A percentile compares a stretch with the other conserved stretches of the same genome.
Conservation (phyloP, 305 asterid species). For the Rubia balearica region DNA sequence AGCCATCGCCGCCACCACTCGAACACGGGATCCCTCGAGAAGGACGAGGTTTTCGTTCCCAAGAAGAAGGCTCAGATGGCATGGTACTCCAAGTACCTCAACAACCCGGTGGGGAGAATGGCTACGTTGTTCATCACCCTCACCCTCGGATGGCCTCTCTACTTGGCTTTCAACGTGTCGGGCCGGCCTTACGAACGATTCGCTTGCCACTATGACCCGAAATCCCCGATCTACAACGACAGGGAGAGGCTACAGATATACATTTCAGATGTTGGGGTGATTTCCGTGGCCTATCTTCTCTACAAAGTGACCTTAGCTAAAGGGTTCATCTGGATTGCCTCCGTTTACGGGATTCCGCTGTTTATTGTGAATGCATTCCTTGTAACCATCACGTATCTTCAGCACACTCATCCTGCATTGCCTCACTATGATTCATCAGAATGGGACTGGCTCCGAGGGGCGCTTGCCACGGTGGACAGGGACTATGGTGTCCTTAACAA, state of each 20-base stretch:
- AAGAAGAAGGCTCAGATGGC: slow-evolving; percentile 37
- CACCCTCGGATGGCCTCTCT: slow-evolving; percentile 71
- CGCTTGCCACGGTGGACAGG: slow-evolving; percentile 58
- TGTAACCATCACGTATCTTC: slow-evolving; percentile 56
- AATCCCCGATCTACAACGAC: slow-evolving; percentile 60
- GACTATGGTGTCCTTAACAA: slow-evolving; percentile 57
- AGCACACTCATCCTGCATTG: slow-evolving; percentile 66
- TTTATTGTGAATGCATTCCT: slow-evolving; percentile 55
- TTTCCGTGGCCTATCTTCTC: slow-evolving; percentile 30
- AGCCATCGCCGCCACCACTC: slow-evolving; percentile 90
- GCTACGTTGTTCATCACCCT: slow-evolving; percentile 40
- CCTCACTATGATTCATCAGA: slow-evolving; percentile 61
- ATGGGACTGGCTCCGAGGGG: slow-evolving; percentile 78
- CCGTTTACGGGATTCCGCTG: slow-evolving; percentile 48
- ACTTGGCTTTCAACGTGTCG: slow-evolving; percentile 49
- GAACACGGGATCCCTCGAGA: slow-evolving; percentile 61
- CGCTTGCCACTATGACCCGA: slow-evolving; percentile 69
- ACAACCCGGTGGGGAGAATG: slow-evolving; percentile 66
- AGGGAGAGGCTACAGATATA: slow-evolving; percentile 57
- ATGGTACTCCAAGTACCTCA: slow-evolving; percentile 36
- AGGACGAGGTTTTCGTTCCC: slow-evolving; percentile 77
- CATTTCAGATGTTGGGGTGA: slow-evolving; percentile 51
- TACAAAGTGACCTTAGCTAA: slow-evolving; percentile 35
- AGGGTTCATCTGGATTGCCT: slow-evolving; percentile 45
- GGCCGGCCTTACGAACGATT: slow-evolving; percentile 59